Evolutionary conservation across 352 stramenopile genomes (phyloP).

Genomic region (Globisporangium mamillatum): DNA sequence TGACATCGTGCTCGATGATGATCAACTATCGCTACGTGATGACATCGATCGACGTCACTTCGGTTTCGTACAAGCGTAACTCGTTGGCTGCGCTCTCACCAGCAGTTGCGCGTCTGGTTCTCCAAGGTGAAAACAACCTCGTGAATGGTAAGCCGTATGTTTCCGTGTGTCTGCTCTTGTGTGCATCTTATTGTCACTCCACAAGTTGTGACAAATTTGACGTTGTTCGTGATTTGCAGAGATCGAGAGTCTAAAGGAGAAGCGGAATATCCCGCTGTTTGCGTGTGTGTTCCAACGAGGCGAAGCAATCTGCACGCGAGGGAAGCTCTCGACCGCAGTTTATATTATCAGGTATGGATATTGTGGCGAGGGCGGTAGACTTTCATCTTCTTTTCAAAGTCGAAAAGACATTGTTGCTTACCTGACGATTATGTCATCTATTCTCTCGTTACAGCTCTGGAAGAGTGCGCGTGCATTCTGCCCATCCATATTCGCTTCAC

Average conservation of each 20-base stretch:
- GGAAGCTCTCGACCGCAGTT: slow-evolving; percentile 61
- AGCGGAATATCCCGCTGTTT: slow-evolving; percentile 66
- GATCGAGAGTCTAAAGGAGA: slow-evolving; percentile 41
- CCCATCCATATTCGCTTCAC: slow-evolving; percentile 51
- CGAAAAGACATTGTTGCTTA: neutral
- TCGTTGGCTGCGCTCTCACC: slow-evolving; percentile 62
- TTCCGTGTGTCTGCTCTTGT: neutral
- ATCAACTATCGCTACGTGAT: slow-evolving; percentile 90
- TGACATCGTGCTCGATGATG: slow-evolving; percentile 66
- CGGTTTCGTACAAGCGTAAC: slow-evolving; percentile 76
- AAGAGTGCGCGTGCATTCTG: slow-evolving; percentile 60
- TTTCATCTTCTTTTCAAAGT: neutral
- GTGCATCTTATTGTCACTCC: neutral
- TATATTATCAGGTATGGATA: slow-evolving; percentile 71
- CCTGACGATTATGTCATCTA: neutral
- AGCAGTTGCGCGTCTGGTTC: slow-evolving; percentile 55
- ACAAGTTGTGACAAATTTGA: neutral
- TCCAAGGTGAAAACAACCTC: slow-evolving; percentile 45
- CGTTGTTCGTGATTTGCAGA: slow-evolving; percentile 21
- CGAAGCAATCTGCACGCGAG: slow-evolving; percentile 63
- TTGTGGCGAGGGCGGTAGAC: neutral
- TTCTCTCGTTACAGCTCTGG: slow-evolving; percentile 36
- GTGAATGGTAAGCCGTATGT: slow-evolving; percentile 46
- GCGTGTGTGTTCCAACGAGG: slow-evolving; percentile 63
- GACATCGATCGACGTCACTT: slow-evolving; percentile 72